Evolutionary conservation across 2,329 filamentous ascomycete species (phyloP).

Genomic region (Penicillium sp.): DNA sequence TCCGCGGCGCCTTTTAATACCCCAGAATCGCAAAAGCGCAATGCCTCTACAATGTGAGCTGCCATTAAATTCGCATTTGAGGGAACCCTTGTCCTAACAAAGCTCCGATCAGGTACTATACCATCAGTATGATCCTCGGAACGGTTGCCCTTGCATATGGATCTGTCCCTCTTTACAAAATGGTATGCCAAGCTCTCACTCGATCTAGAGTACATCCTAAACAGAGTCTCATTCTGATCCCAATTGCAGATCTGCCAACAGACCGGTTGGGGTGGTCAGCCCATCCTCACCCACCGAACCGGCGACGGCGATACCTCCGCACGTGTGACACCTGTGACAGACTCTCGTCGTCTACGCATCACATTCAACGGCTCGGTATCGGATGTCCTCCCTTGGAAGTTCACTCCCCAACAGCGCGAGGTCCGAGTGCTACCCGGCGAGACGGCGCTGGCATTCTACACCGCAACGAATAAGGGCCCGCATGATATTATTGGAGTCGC

Average conservation of each 20-base stretch:
- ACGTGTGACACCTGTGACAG: constrained; percentile 76
- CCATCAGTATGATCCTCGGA: constrained; percentile 61
- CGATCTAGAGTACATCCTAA: too few species aligned
- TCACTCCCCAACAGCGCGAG: constrained; percentile 93
- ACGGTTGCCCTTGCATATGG: constrained; percentile 65
- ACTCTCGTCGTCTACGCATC: constrained; percentile 82
- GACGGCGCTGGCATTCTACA: constrained; percentile 96
- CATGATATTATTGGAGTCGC: constrained; percentile 97
- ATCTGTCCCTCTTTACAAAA: constrained; percentile 67
- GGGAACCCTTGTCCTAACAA: constrained; percentile 1
- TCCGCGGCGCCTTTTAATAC: constrained; percentile 36
- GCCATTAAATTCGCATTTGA: neutral
- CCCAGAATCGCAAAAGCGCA: constrained; percentile 47
- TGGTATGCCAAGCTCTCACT: constrained; percentile 45
- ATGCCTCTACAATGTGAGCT: constrained; percentile 56
- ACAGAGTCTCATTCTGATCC: neutral
- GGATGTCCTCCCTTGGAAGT: constrained; percentile 95
- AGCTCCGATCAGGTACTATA: constrained; percentile 56
- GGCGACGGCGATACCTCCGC: constrained; percentile 66
- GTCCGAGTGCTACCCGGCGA: constrained; percentile 93
- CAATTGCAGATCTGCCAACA: constrained; percentile 51
- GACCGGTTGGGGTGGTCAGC: constrained; percentile 83
- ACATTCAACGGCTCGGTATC: constrained; percentile 96
- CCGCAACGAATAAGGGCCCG: constrained; percentile 84
- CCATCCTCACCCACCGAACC: constrained; percentile 76